Base-by-base conservation (phyloP, 805 yeast species). In the Yarrowia sp. region DNA sequence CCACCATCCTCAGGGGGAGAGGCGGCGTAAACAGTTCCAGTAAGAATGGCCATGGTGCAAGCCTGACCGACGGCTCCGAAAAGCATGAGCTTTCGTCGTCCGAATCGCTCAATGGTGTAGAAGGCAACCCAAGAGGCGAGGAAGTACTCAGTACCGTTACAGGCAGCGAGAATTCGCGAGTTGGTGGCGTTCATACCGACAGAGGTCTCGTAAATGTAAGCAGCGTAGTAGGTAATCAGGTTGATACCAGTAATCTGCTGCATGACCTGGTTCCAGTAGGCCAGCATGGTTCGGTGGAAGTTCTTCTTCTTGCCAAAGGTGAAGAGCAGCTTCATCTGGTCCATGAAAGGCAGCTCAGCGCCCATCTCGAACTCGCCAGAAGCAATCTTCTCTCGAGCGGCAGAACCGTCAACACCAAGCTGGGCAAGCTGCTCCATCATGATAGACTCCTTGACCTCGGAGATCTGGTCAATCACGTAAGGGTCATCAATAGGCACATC, bases 221-320 rank as follows among this genome's bases (percentile, higher is more conserved):
- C 91, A 49, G 96, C 96, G 75, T 88, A 92, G 78, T 92, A 92
- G 74, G 92, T 90, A 66, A 91, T 88, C 72, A 91, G 90, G 78
- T 92, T 92, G 67, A 91, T 86, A 64, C 98, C 98, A 8, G 96
- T 85, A 71, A 90, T 85, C 77, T 92, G 98, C 76, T 93, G 98
- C 72, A 90, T 79, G 66, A 69, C 54, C 69, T 84, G 79, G 63
- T 66, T 62, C 69, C 7, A 78, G 72, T 77, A 81, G 77, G 26
- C 74, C 72, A 11, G 80, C 81, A 52, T 58, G 21, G 62, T 40
- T 40, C 66, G 59, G 36, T 38, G 52, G 46, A 66, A 36, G 62
- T 63, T 32, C 40, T 51, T 52, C 67, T 63, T 66, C 63, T 63
- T 40, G 28, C 63, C 63, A 10, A 58, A 58, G 32, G 63, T 58